Conservation (phyloP, 1,284 basidiomycete genomes). For the Vanrija sp. region DNA sequence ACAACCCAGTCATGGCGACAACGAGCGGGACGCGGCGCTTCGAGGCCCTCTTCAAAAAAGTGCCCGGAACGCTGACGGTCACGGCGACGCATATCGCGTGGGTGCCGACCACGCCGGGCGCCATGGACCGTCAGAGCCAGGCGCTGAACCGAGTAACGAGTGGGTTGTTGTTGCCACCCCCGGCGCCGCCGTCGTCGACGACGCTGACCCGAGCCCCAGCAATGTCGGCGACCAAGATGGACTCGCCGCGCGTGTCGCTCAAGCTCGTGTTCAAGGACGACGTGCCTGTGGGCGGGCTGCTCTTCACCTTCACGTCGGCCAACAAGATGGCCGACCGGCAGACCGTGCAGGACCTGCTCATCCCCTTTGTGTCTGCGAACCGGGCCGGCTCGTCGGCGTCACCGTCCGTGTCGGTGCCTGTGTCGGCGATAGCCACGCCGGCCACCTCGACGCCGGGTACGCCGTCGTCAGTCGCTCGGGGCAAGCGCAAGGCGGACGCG, state of each 20-base stretch:
- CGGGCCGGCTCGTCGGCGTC: constrained; percentile 15
- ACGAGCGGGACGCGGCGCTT: constrained; percentile 18
- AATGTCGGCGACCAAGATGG: constrained; percentile 46
- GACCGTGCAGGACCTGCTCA: constrained; percentile 42
- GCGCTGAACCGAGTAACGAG: constrained; percentile 42
- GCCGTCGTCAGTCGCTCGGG: constrained; percentile 7
- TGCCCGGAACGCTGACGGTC: constrained; percentile 40
- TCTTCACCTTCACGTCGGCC: constrained; percentile 43
- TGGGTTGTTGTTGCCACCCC: constrained; percentile 15
- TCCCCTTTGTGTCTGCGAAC: constrained; percentile 44
- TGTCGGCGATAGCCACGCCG: neutral
- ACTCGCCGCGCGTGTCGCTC: constrained; percentile 34
- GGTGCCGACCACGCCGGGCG: constrained; percentile 32
- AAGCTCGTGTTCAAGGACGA: constrained; percentile 47
- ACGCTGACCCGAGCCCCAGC: constrained; percentile 18
- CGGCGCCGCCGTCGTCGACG: neutral
- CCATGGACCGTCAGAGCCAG: constrained; percentile 44
- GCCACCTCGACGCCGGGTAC: constrained; percentile 11
- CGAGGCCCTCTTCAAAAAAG: constrained; percentile 43
- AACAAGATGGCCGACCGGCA: constrained; percentile 32
- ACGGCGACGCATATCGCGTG: constrained; percentile 42
- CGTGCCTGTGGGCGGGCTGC: constrained; percentile 40
- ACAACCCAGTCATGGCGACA: too few species aligned
- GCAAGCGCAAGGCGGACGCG: constrained; percentile 17
- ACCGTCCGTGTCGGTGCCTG: constrained; percentile 2